Percentiles rank a stretch among this genome's conserved stretches.
Conservation (phyloP, 2,329 filamentous ascomycete species). For the Rasamsonia emersonii region DNA sequence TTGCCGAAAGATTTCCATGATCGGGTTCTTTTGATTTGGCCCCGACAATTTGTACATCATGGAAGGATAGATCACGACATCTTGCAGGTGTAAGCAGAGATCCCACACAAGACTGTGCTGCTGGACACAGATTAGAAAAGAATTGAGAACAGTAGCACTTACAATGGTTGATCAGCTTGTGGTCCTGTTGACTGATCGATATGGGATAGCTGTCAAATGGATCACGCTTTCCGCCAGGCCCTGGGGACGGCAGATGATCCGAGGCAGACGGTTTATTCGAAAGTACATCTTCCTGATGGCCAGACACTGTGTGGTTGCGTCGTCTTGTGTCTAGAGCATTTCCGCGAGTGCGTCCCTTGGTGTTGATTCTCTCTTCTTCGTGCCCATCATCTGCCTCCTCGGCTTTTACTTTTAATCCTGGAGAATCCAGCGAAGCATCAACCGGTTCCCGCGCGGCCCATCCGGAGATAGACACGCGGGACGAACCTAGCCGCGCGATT, state of each 20-base stretch:
- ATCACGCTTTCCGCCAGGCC: slow-evolving; percentile 13
- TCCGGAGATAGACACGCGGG: slow-evolving; percentile 17
- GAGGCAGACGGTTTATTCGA: slow-evolving; percentile 6
- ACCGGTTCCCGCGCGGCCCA: slow-evolving; percentile 14
- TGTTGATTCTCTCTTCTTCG: slow-evolving; percentile 5
- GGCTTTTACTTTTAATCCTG: slow-evolving; percentile 5
- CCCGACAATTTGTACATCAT: slow-evolving; percentile 28
- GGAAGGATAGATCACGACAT: slow-evolving; percentile 24
- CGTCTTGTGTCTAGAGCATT: neutral
- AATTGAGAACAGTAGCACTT: slow-evolving; percentile 9
- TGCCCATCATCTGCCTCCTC: slow-evolving; percentile 9
- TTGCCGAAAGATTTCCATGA: slow-evolving; percentile 22
- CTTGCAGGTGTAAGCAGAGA: too few species aligned
- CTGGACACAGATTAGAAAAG: slow-evolving; percentile 2
- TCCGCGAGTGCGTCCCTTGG: slow-evolving; percentile 3
- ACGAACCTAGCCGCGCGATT: slow-evolving; percentile 23
- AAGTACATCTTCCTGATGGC: slow-evolving; percentile 1
- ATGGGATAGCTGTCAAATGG: slow-evolving; percentile 22
- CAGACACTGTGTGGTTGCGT: neutral
- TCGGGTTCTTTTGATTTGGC: slow-evolving; percentile 19
- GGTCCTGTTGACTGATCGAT: slow-evolving; percentile 15
- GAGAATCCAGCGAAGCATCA: too few species aligned
- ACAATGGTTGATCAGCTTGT: slow-evolving; percentile 25
- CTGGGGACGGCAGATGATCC: slow-evolving; percentile 11
- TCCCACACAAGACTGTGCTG: too few species aligned